A percentile compares a stretch with the other conserved stretches of the same genome.
Evolutionary conservation across 805 yeast genomes (phyloP).

Genomic region (Sungouiozyma intestinalis): DNA sequence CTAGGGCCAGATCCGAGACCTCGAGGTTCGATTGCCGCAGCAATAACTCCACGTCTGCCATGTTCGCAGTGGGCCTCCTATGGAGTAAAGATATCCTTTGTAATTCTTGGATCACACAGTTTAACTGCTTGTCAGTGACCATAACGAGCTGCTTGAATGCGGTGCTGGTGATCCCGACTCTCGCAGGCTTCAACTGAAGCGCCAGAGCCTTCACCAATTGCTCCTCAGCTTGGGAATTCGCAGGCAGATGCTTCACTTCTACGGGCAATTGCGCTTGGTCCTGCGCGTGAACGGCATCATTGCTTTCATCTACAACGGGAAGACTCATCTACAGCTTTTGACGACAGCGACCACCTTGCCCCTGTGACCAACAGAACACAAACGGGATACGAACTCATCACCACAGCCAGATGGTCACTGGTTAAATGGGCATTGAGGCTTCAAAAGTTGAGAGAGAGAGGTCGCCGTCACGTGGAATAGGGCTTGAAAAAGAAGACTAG

Average conservation of each 20-base stretch:
- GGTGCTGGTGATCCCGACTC: slow-evolving; percentile 20
- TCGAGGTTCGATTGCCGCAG: slow-evolving; percentile 35
- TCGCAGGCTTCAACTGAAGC: slow-evolving; percentile 28
- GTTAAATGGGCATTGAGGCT: too few relatives aligned
- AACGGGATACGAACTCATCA: too few relatives aligned
- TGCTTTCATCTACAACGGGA: neutral
- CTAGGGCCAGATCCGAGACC: slow-evolving; percentile 26
- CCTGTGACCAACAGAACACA: too few relatives aligned
- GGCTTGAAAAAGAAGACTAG: too few relatives aligned
- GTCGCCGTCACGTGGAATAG: too few relatives aligned
- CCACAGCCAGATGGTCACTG: too few relatives aligned
- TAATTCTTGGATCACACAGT: slow-evolving; percentile 32
- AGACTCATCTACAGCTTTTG: too few relatives aligned
- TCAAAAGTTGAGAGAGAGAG: too few relatives aligned
- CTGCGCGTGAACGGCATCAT: neutral
- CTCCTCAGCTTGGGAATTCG: slow-evolving; percentile 13
- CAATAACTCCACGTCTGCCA: slow-evolving; percentile 40
- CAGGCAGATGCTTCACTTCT: slow-evolving; percentile 13
- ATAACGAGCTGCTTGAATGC: slow-evolving; percentile 33
- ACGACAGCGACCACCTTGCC: too few relatives aligned
- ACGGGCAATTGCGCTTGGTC: neutral
- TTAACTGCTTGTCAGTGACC: slow-evolving; percentile 29
- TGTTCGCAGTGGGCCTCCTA: slow-evolving; percentile 45
- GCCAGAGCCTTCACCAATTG: slow-evolving; percentile 29
- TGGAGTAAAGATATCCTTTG: slow-evolving; percentile 48